Evolutionary conservation across 2,329 filamentous ascomycete species (phyloP).

Genomic region (Paramyrothecium roridum): DNA sequence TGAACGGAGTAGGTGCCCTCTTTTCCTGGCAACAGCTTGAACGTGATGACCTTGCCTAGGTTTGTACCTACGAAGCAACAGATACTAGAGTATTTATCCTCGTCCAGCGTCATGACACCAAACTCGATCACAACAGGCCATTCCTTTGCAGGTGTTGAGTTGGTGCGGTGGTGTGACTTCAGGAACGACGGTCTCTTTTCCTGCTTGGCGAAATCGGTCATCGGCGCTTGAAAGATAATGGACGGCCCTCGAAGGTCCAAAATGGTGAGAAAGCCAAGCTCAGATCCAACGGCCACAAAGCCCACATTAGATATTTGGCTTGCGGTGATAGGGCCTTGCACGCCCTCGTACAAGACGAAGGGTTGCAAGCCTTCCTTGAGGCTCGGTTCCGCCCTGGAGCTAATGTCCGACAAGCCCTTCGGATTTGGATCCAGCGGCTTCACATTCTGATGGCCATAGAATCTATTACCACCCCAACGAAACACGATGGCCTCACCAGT

Average conservation of each 20-base stretch:
- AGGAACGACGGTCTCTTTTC: constrained; percentile 75
- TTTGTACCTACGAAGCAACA: constrained; percentile 89
- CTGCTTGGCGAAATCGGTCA: constrained; percentile 72
- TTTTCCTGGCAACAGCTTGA: constrained; percentile 80
- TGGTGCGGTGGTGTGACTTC: constrained; percentile 32
- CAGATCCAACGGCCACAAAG: constrained; percentile 84
- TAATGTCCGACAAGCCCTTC: constrained; percentile 73
- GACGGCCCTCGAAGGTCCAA: constrained; percentile 85
- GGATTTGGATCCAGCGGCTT: constrained; percentile 54
- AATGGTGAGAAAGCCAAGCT: constrained; percentile 75
- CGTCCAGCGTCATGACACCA: constrained; percentile 87
- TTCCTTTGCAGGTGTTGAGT: constrained; percentile 51
- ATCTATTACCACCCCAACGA: constrained; percentile 79
- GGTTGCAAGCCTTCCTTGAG: constrained; percentile 82
- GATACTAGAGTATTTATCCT: constrained; percentile 94
- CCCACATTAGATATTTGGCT: constrained; percentile 87
- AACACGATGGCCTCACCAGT: constrained; percentile 86
- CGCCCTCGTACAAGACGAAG: constrained; percentile 76
- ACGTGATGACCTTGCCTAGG: constrained; percentile 77
- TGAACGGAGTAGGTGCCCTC: constrained; percentile 67
- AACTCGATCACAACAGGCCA: constrained; percentile 85
- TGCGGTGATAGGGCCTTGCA: constrained; percentile 76
- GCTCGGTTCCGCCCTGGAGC: constrained; percentile 64
- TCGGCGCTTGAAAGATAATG: constrained; percentile 72
- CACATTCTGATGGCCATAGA: constrained; percentile 59